Conservation (phyloP, 768 basidiomycete genomes). For the Auriscalpium microsporum region DNA sequence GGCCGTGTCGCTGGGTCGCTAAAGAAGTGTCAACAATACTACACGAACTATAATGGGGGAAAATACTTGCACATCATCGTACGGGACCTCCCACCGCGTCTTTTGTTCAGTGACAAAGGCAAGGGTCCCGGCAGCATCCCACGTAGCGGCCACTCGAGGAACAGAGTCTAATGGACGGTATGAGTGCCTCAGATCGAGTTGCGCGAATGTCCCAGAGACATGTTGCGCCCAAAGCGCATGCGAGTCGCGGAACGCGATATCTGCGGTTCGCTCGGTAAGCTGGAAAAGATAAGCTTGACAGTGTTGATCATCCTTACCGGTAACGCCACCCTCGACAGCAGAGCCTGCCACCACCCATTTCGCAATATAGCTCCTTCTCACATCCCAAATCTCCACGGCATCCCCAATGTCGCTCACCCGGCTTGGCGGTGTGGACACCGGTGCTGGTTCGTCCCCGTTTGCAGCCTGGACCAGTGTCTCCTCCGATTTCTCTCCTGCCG, state of each 20-base stretch:
- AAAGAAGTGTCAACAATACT: neutral
- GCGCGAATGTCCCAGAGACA: conserved; percentile 68
- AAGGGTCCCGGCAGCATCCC: conserved; percentile 57
- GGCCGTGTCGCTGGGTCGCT: conserved; percentile 27
- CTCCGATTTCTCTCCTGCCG: neutral
- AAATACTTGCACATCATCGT: conserved; percentile 65
- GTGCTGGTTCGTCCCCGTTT: conserved; percentile 4
- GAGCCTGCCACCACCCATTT: conserved; percentile 72
- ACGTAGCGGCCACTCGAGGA: conserved; percentile 52
- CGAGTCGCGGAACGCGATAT: conserved; percentile 60
- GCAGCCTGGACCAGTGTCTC: conserved; percentile 4
- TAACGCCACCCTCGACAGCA: conserved; percentile 61
- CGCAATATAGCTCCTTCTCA: conserved; percentile 68
- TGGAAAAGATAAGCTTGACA: too few relatives aligned
- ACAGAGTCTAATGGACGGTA: conserved; percentile 61
- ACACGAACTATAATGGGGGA: neutral
- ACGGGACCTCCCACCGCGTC: conserved; percentile 56
- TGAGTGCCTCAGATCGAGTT: conserved; percentile 63
- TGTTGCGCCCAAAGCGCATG: conserved; percentile 70
- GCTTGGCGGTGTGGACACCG: conserved; percentile 1
- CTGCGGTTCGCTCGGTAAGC: conserved; percentile 26
- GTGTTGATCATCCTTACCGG: conserved; percentile 38
- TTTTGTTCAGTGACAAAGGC: conserved; percentile 57
- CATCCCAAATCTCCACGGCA: conserved; percentile 81
- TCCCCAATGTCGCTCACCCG: conserved; percentile 34